These are phyloP conservation scores for Lactarius hengduanensis DNA, from an alignment of 768 basidiomycete genomes.

Conservation along the genomic window DNA sequence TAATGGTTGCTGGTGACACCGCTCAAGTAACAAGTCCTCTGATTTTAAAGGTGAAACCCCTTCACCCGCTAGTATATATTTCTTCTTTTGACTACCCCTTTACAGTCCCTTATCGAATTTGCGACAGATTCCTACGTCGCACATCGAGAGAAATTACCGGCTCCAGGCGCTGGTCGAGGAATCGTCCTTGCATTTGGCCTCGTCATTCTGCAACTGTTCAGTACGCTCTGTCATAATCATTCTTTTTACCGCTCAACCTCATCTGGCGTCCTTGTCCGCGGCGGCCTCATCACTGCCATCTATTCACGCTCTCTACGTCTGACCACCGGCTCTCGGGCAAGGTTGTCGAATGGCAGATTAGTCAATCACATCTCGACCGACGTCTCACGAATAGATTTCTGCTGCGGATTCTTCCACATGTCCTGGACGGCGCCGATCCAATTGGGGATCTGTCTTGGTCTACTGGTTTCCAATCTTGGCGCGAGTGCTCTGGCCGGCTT, in stretches of 20 bases:
- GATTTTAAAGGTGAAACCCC: slow-evolving; percentile 62
- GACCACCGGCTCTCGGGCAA: slow-evolving; percentile 74
- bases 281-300: slow-evolving; percentile 84
- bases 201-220: slow-evolving; percentile 61
- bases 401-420: slow-evolving; percentile 78
- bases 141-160: slow-evolving; percentile 30
- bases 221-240: slow-evolving; percentile 71
- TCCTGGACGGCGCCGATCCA: slow-evolving; percentile 77
- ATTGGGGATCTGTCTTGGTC: slow-evolving; percentile 69
- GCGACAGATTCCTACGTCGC: slow-evolving; percentile 56
- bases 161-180: slow-evolving; percentile 53
- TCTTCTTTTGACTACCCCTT: neutral
- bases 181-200: slow-evolving; percentile 74
- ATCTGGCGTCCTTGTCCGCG: slow-evolving; percentile 77
- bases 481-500: slow-evolving; percentile 55
- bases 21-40: slow-evolving; percentile 75
- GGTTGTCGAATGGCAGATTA: slow-evolving; percentile 82
- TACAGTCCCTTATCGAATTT: slow-evolving; percentile 69
- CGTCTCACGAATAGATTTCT: slow-evolving; percentile 89
- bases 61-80: neutral
- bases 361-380: slow-evolving; percentile 95
- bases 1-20: slow-evolving; percentile 61
- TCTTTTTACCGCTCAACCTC: slow-evolving; percentile 78
- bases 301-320: slow-evolving; percentile 76
- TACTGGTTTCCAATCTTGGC: slow-evolving; percentile 74